Base-by-base conservation (phyloP, 78 protist genomes). In the slime mould (Dictyostelium discoideum) region DNA sequence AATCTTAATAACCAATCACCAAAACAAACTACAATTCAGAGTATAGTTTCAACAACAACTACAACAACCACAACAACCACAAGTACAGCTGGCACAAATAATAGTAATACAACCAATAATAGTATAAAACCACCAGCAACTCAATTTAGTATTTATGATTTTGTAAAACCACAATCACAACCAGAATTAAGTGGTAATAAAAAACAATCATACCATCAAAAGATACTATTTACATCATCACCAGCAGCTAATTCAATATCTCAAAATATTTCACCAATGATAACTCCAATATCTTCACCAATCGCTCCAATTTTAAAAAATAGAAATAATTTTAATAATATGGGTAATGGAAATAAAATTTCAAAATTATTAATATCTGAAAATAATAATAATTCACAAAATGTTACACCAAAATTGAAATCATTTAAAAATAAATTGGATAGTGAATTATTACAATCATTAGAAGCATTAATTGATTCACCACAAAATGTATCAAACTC, bases 261-360 rank as follows among this genome's bases (percentile, higher is more conserved):
- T 1, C 78, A 69, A 7, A 69, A 69, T 69, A 69, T 69, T 26
- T 69, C 78, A 26, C 78, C 78, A 26, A 26, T 24, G 2, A 69
- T 69, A n/a, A 69, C 78, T n/a, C 78, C 78, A 26, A 69, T 69
- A n/a, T 69, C 78, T 10, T 69, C 78, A 69, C 78, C 78, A 26
- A 26, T 26, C 11, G 78, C 20, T 26, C 20, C 39, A 24, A n/a
- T 22, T 8, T 22, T 63, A 22, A 63, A n/a, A 63, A 63, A 63
- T 20, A 67, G 76, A 67, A 60, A 60, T 60, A 60, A 4, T 18
- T 18, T 10, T 13, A 60, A 60, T 60, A 18, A 18, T 18, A 14
- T 60, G 0, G 16, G 22, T 4, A 60, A 60, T 18, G 22, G 69
- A 60, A 63, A 63, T 63, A 63, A 63, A 22, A n/a, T 22, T 22